Evolutionary conservation across 495 filamentous ascomycete species (phyloP).

Genomic region (Aspergillus carlsbadensis): DNA sequence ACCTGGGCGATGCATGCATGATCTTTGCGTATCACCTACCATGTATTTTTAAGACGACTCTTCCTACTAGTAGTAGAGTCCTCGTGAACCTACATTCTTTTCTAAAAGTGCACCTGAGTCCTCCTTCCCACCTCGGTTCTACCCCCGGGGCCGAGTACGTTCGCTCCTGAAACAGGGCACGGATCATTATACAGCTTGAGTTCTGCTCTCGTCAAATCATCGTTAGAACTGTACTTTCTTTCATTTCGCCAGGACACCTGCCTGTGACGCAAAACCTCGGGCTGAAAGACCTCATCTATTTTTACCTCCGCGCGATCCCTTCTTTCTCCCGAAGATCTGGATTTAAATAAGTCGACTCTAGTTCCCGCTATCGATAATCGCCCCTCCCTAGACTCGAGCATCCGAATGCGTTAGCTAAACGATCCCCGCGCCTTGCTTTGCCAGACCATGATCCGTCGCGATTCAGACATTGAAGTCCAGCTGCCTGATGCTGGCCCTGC

Average conservation of each 20-base stretch:
- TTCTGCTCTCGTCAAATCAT: constrained; percentile 1
- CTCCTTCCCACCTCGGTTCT: constrained; percentile 7
- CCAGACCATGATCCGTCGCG: constrained; percentile 46
- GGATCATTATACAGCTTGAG: constrained; percentile 31
- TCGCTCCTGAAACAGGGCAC: constrained; percentile 41
- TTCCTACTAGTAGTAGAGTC: background rate
- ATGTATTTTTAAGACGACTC: background rate
- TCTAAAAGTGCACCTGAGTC: constrained; percentile 2
- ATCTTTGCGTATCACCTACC: background rate
- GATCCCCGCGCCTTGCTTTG: constrained; percentile 1
- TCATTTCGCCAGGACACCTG: background rate
- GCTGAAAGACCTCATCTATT: background rate
- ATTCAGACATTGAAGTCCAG: constrained; percentile 48
- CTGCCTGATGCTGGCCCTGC: constrained; percentile 42
- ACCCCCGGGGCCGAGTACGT: constrained; percentile 5
- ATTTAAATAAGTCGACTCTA: constrained; percentile 20
- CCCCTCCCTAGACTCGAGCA: constrained; percentile 4
- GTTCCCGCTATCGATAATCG: constrained; percentile 18
- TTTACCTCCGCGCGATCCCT: constrained; percentile 1
- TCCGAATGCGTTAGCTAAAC: background rate
- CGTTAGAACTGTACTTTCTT: background rate
- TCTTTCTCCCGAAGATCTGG: background rate
- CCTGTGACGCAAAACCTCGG: background rate
- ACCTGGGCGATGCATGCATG: constrained; percentile 11
- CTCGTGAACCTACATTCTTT: background rate